Base-by-base conservation (phyloP, 1,284 basidiomycete species). In the Marasmius tenuissimus region DNA sequence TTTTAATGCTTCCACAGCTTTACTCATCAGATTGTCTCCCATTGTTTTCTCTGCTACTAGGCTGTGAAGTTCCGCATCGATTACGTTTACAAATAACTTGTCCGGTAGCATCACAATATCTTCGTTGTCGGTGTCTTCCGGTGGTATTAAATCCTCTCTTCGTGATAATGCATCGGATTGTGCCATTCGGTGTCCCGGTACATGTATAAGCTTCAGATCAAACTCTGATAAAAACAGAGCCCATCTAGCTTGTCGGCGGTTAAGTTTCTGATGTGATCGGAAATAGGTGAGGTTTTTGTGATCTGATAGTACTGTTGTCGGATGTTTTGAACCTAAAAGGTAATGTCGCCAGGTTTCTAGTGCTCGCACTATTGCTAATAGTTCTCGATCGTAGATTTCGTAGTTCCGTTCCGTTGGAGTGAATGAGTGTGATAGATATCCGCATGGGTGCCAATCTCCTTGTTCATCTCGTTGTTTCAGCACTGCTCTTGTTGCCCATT, bases 181-280 rank as follows among this genome's bases (percentile, higher is more conserved):
- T 18, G 39, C 33, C 60, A 61, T 37, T 14, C n/a, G 40, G 34
- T 39, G 14, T 42, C 60, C 14, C 11, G 34, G 52, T 14, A 11
- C 37, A 18, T 54, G 63, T 7, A 63, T 16, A 3, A 80, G 66
- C 6, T 35, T 60, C 53, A 73, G 75, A 59, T 72, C 49, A 63
- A 72, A 77, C 11, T 69, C 47, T 0, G 69, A 35, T 0, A 81
- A 64, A n/a, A 70, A 60, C 3, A 72, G 54, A 2, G 63, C 59
- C 78, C 79, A 82, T 27, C 73, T 54, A 0, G 73, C 76, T 60
- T 81, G 79, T 9, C 72, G 34, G 38, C 69, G 59, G 52, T 70
- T 76, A 0, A 80, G 66, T 9, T 69, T 71, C 16, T n/a, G n/a
- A n/a, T 71, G 68, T 0, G 70, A 27, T 27, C 27, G 4, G 27